These are phyloP conservation scores for Tulasnella sp. DNA, from an alignment of 768 basidiomycete genomes.

Conservation along the genomic window DNA sequence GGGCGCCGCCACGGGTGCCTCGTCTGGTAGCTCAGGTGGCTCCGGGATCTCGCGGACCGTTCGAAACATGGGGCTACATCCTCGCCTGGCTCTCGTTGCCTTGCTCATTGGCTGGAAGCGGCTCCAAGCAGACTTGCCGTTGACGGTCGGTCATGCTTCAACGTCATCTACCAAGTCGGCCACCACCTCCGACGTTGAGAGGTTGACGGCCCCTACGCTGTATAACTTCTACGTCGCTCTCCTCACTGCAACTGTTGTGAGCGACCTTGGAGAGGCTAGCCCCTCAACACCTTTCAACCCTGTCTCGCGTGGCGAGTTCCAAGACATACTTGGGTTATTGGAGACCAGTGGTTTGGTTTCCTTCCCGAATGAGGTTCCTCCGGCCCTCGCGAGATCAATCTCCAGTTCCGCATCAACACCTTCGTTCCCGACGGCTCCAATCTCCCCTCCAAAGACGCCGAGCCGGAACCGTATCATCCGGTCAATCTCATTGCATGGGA, in stretches of 20 bases:
- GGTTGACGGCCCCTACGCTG: constrained; percentile 15
- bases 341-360: constrained; percentile 27
- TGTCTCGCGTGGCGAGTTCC: constrained; percentile 28
- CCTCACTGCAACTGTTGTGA: constrained; percentile 8
- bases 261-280: neutral
- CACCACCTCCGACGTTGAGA: constrained; percentile 1
- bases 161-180: neutral
- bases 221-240: constrained; percentile 21
- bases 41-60: constrained; percentile 23
- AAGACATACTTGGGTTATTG: constrained; percentile 28
- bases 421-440: constrained; percentile 10
- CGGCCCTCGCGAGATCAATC: constrained; percentile 13
- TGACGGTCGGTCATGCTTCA: neutral
- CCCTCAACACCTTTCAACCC: constrained; percentile 23
- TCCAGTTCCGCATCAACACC: constrained; percentile 5
- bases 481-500: constrained; percentile 10
- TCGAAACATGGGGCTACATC: constrained; percentile 25
- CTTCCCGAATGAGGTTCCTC: constrained; percentile 5
- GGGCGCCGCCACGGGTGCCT: neutral
- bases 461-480: constrained; percentile 6
- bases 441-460: constrained; percentile 19
- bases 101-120: constrained; percentile 27
- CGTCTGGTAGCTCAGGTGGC: constrained; percentile 1
- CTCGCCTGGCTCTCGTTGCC: constrained; percentile 27
- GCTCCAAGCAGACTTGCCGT: constrained; percentile 12